Base-by-base conservation (phyloP, 257 asterid genomes). In the Jaltomata sinuosa region DNA sequence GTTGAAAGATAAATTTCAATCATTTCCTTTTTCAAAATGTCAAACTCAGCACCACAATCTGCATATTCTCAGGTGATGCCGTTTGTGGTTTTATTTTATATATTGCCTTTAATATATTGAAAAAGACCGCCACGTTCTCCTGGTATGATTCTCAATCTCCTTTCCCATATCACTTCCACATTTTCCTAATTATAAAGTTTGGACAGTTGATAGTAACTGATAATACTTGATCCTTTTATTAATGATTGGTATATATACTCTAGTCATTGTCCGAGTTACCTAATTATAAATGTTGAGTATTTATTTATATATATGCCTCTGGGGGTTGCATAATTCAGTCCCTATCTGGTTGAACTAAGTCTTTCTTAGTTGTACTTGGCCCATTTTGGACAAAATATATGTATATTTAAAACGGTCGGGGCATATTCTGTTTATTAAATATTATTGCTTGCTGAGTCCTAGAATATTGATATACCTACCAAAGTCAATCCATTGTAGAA, bases 91-190 rank as follows among this genome's bases (percentile, higher is more conserved):
- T 49, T 19, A 49, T 27, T 45, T 62, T 59, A 59, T 25, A 59
- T 25, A 22, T 25, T 59, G 32, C 67, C 11, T 54, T 69, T 72
- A 72, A 22, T 47, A 16, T 76, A 47, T 15, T 8, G 81, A 76
- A 84, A 79, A 79, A 21, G 86, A 86, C 84, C 53, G 50, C 83
- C 88, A 86, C 88, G 88, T 83, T 83, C 88, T 83, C 84, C 84
- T 36, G 71, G 77, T 79, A 42, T 65, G 88, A 53, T 86, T 45
- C 68, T 79, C 62, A 47, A 76, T 47, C 81, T 31, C 45, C 12
- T 34, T 38, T 19, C 38, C 67, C 86, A 53, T 34, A 68, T 53
- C 79, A 49, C 80, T 52, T 80, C 22, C 14, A 32, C 62, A 14
- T 84, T 15, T 32, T 11, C 15, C 5, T 27, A 52, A 59, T 27